phyloP scores from a whole-genome alignment of 2,329 filamentous ascomycete species.

The Fusarium albosuccineum region DNA sequence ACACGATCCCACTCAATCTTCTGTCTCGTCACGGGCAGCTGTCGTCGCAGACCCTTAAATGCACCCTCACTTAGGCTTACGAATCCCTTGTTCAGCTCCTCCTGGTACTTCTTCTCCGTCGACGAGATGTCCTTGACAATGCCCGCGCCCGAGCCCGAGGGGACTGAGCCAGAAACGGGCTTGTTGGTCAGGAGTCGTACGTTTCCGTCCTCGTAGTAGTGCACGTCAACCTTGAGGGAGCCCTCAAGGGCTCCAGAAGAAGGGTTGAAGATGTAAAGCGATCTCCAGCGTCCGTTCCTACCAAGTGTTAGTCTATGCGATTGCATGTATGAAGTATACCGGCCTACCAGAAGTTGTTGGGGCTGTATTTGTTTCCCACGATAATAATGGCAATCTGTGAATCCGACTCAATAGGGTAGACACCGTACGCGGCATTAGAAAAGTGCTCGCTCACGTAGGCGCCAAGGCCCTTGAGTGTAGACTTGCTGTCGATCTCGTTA shows the following conservation, averaged over 20 bases:
- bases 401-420: conserved; percentile 84
- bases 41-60: conserved; percentile 92
- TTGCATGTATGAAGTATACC: background rate
- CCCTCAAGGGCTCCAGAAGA: conserved; percentile 78
- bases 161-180: conserved; percentile 72
- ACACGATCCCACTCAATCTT: conserved; percentile 99
- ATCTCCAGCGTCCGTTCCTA: conserved; percentile 97
- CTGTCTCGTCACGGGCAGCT: conserved; percentile 95
- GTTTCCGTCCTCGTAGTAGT: conserved; percentile 99
- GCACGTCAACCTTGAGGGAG: conserved; percentile 91
- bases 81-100: conserved; percentile 94
- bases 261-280: conserved; percentile 83
- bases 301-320: conserved; percentile 31
- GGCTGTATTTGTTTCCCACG: conserved; percentile 96
- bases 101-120: conserved; percentile 93
- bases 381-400: conserved; percentile 83
- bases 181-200: conserved; percentile 94
- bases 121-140: conserved; percentile 83
- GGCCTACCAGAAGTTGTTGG: conserved; percentile 92
- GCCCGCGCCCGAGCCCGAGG: conserved; percentile 73
- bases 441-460: conserved; percentile 91
- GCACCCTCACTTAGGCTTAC: conserved; percentile 89
- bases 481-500: conserved; percentile 71
- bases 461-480: conserved; percentile 81
- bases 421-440: conserved; percentile 82